Base-by-base conservation (phyloP, 139 green algal species). In the Tetradesmus obliquus region DNA sequence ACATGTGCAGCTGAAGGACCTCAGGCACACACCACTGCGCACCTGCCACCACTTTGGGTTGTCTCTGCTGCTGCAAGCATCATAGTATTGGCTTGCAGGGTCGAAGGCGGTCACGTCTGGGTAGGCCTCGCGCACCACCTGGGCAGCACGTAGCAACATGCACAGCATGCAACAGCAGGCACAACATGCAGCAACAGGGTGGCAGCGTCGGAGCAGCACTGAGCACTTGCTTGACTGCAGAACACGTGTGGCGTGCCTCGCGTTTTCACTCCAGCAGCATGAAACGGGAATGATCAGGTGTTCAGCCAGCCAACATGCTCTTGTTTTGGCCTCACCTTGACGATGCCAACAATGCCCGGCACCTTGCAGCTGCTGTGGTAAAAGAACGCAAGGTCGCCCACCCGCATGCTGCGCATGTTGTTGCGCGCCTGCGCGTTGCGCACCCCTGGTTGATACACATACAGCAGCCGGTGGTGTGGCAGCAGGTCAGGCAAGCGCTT, bases 361-460 rank as follows among this genome's bases (percentile, higher is more conserved):
- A 92, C 88, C 55, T 94, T 94, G 84, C 88, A 93, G 76, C 93
- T 95, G 22, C 86, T 91, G 91, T 97, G 95, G 74, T 97, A 98
- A 84, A 98, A 97, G 58, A 98, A 91, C 2, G 87, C 94, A 17
- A 90, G 51, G 45, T 98, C 95, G 3, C 95, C 95, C 55, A 92
- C 12, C 80, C 71, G 62, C 95, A 97, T 97, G 76, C 54, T 86
- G 51, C 93, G 91, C 94, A 98, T 95, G 88, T 97, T 93, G 88
- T 98, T 98, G 74, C 97, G 94, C 4, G 96, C 96, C 86, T 95
- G 91, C 19, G 92, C 90, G 86, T 96, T 97, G 20, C 96, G 90
- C 45, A 98, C 96, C 20, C 96, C 95, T 97, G 91, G 53, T 45
- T 45, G 32, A 45, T 45, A 45, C 32, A 45, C 32, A 45, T 45